These are phyloP conservation scores for Cryoendolithus antarcticus DNA, from an alignment of 2,329 filamentous ascomycete genomes.

Conservation along the genomic window DNA sequence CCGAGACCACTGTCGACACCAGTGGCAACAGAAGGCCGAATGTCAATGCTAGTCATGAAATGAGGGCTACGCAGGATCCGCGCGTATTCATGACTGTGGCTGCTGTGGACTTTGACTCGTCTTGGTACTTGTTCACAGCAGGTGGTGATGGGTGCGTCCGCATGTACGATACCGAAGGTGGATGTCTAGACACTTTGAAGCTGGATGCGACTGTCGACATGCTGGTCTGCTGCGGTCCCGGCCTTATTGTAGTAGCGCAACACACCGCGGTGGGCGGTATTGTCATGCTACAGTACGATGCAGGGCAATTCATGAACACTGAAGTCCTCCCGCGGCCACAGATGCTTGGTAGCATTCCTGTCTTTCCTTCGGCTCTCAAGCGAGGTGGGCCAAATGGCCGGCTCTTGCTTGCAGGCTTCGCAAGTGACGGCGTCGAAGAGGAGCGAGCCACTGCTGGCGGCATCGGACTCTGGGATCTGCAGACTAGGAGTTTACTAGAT, in stretches of 20 bases:
- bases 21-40: constrained; percentile 6
- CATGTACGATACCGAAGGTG: constrained; percentile 19
- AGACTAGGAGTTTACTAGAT: constrained; percentile 27
- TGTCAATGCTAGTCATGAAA: constrained; percentile 32
- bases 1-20: constrained; percentile 17
- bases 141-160: constrained; percentile 42
- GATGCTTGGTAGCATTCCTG: too few relatives aligned
- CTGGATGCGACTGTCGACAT: too few relatives aligned
- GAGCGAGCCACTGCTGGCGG: constrained; percentile 36
- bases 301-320: background rate
- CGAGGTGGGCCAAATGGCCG: constrained; percentile 36
- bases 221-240: constrained; percentile 3
- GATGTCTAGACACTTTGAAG: background rate
- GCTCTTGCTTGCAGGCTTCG: constrained; percentile 44
- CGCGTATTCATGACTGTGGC: constrained; percentile 46
- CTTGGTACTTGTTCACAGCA: constrained; percentile 26
- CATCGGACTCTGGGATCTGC: constrained; percentile 42
- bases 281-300: constrained; percentile 8
- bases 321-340: background rate
- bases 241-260: constrained; percentile 38
- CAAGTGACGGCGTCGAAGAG: constrained; percentile 23
- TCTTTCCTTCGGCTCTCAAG: constrained; percentile 32
- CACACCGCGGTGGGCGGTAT: constrained; percentile 9
- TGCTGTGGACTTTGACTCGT: constrained; percentile 39
- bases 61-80: constrained; percentile 37